Conservation (phyloP, 2,329 filamentous ascomycete genomes). For the Talaromyces piceae region DNA sequence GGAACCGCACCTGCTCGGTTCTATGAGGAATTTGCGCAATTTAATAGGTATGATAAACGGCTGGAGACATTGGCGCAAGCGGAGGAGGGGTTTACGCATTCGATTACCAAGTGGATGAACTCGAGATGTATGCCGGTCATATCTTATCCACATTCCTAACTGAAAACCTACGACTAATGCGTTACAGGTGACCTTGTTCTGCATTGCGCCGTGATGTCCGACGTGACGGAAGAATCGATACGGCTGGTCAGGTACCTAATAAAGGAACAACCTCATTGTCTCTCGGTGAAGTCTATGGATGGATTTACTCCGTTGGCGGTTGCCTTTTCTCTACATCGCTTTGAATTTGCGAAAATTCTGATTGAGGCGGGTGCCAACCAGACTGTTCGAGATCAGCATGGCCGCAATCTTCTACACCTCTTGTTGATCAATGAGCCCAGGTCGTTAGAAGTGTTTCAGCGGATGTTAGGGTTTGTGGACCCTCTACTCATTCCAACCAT, state of each 20-base stretch:
- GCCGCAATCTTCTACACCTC: slow-evolving; percentile 63
- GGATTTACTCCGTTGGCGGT: slow-evolving; percentile 58
- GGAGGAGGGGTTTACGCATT: slow-evolving; percentile 56
- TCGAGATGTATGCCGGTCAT: slow-evolving; percentile 42
- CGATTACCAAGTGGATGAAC: slow-evolving; percentile 46
- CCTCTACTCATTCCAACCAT: slow-evolving; percentile 38
- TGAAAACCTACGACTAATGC: background rate
- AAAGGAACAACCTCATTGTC: slow-evolving; percentile 50
- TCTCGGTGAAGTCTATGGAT: slow-evolving; percentile 50
- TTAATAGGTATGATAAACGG: slow-evolving; percentile 53
- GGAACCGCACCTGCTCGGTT: slow-evolving; percentile 60
- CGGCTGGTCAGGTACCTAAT: slow-evolving; percentile 60
- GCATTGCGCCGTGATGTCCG: slow-evolving; percentile 55
- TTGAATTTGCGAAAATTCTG: slow-evolving; percentile 46
- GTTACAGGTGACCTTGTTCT: slow-evolving; percentile 46
- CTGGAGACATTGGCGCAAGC: slow-evolving; percentile 55
- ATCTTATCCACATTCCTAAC: background rate
- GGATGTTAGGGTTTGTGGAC: slow-evolving; percentile 53
- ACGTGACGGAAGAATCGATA: slow-evolving; percentile 36
- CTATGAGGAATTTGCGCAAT: slow-evolving; percentile 62
- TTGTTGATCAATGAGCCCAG: slow-evolving; percentile 31
- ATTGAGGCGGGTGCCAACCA: slow-evolving; percentile 64
- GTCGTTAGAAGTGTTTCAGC: slow-evolving; percentile 43
- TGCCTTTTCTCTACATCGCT: slow-evolving; percentile 47
- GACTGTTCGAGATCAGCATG: slow-evolving; percentile 51